A percentile compares a stretch with the other conserved stretches of the same genome.
Evolutionary conservation across 2,329 filamentous ascomycete genomes (phyloP).

Genomic region (Lasiodiplodia theobromae): DNA sequence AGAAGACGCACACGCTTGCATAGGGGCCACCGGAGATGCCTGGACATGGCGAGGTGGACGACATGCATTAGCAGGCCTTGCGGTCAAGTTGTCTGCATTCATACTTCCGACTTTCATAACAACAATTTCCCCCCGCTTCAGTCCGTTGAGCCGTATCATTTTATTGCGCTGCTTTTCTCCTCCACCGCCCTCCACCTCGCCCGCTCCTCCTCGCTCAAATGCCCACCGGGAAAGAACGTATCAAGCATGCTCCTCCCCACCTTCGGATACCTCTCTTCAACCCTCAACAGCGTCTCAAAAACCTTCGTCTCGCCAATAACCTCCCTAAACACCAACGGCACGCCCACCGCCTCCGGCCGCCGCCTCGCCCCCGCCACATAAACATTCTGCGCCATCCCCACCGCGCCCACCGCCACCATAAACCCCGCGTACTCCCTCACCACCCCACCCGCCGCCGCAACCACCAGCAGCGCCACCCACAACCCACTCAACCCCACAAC

Average conservation of each 20-base stretch:
- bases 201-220: background rate
- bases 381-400: constrained; percentile 10
- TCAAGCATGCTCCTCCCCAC: constrained; percentile 1
- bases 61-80: too few species aligned
- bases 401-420: background rate
- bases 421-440: constrained; percentile 1
- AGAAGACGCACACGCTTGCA: too few species aligned
- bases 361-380: constrained; percentile 2
- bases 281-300: background rate
- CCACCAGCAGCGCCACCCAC: background rate
- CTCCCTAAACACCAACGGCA: constrained; percentile 7
- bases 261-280: background rate
- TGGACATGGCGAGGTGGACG: too few species aligned
- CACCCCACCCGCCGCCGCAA: background rate
- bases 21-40: too few species aligned
- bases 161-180: background rate
- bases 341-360: background rate
- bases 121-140: too few species aligned
- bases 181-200: background rate
- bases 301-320: constrained; percentile 1
- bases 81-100: too few species aligned
- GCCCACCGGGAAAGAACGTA: constrained; percentile 4
- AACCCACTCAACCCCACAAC: background rate
- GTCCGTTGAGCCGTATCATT: too few species aligned
- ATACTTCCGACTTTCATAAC: too few species aligned